Conservation (phyloP, 1,284 basidiomycete species). For the Leccinum pachyderme region DNA sequence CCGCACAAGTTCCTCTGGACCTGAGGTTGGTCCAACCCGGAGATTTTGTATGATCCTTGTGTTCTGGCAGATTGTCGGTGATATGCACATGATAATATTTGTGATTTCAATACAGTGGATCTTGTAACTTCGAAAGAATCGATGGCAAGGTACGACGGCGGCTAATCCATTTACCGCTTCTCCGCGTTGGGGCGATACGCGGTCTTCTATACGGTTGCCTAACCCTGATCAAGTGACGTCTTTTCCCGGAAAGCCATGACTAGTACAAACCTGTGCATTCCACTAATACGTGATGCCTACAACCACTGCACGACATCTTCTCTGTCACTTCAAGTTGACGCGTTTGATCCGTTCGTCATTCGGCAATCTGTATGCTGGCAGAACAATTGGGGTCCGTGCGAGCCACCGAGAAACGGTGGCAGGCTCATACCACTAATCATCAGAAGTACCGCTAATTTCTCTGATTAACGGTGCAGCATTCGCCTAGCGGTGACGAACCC, state of each 20-base stretch:
- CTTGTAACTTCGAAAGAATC: neutral
- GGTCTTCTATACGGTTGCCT: neutral
- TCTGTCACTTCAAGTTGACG: neutral
- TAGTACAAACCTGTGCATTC: neutral
- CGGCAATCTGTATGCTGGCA: neutral
- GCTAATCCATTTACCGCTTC: neutral
- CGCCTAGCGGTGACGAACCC: neutral
- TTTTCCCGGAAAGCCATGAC: neutral
- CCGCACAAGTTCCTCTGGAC: slow-evolving; percentile 35
- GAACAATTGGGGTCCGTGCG: neutral
- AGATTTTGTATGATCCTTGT: slow-evolving; percentile 26
- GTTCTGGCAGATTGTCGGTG: neutral
- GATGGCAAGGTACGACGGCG: neutral
- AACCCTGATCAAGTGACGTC: neutral
- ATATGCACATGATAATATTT: neutral
- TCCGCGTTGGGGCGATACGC: neutral
- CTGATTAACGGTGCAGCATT: neutral
- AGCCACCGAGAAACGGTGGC: neutral
- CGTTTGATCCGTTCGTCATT: neutral
- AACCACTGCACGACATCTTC: neutral
- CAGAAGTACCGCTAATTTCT: neutral
- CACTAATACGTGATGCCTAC: neutral
- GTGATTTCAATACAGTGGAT: neutral
- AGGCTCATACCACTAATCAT: neutral
- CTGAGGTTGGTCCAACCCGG: slow-evolving; percentile 27